Base-by-base conservation (phyloP, 495 filamentous ascomycete species). In the Penicillium daleae region DNA sequence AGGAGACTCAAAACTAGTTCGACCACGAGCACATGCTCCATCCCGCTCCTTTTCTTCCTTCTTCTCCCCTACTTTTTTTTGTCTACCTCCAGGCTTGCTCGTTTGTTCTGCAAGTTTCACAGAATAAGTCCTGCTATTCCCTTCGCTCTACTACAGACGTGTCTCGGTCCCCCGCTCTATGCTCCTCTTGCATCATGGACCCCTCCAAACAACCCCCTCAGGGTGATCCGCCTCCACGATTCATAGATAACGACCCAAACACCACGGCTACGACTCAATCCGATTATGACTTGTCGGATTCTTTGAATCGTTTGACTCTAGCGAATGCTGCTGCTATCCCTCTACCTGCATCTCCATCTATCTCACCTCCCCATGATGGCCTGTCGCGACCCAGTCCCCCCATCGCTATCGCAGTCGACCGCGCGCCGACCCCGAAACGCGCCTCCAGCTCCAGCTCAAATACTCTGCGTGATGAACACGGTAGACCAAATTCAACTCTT, bases 241-340 rank as follows among this genome's bases (percentile, higher is more conserved):
- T 68, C 64, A 65, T 71, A 63, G 59, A 68, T 68, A 62, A 66
- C 68, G 57, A 32, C 52, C 54, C 54, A 54, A 61, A 57, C 59
- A 66, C 17, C 4, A 54, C 31, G 4, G 27, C 61, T 29, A 63
- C 62, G 39, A 62, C 61, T 51, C 42, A 62, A 24, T 65, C 63
- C 15, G 56, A 57, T 42, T 51, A 22, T 59, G 66, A 66, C 33
- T 62, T 82, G 35, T 66, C 75, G 15, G 71, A 83, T 56, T 75
- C 74, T 56, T 72, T 84, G 66, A 76, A 77, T 65, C 74, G 78
- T 54, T 73, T 85, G 49, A 80, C 82, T 46, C 77, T 85, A 32
- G 68, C 66, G 60, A 74, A 76, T 66, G 74, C 77, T 21, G 69
- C 75, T 32, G 70, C 78, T 52, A 83, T 78, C 40, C 74, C 76